Conservation (phyloP, 371 early-diverging fungal species). For the Haplosporangium sp. region DNA sequence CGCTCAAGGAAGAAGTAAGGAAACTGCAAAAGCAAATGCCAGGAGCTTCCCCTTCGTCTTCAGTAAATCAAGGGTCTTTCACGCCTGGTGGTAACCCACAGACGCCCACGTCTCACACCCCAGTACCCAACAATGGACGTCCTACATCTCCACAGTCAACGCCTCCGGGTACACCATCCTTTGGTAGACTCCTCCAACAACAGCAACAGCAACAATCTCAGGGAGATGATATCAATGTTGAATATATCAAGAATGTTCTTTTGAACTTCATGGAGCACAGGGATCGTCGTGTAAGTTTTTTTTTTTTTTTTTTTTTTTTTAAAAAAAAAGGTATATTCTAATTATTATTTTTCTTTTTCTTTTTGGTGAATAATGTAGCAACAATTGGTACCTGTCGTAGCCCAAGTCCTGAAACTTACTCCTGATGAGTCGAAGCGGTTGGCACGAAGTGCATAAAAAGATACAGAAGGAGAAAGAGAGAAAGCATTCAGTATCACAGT, state of each 20-base stretch:
- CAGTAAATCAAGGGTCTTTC: slow-evolving; percentile 17
- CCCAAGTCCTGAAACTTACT: slow-evolving; percentile 82
- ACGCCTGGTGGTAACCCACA: slow-evolving; percentile 28
- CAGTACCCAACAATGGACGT: slow-evolving; percentile 23
- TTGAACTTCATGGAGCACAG: slow-evolving; percentile 88
- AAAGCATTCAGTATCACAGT: too few species aligned
- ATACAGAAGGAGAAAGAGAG: not conserved
- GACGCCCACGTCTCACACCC: slow-evolving; percentile 44
- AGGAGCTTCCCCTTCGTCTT: slow-evolving; percentile 30
- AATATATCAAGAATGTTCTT: slow-evolving; percentile 88
- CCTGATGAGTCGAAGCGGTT: slow-evolving; percentile 83
- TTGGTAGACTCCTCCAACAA: slow-evolving; percentile 23
- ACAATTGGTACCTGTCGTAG: slow-evolving; percentile 86
- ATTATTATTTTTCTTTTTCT: slow-evolving; percentile 9
- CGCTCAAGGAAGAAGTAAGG: slow-evolving; percentile 75
- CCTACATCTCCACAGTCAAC: slow-evolving; percentile 44
- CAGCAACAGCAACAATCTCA: slow-evolving; percentile 48
- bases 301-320: not conserved
- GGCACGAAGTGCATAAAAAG: slow-evolving; percentile 28
- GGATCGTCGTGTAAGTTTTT: slow-evolving; percentile 69
- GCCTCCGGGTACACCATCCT: slow-evolving; percentile 46
- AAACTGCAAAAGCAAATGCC: slow-evolving; percentile 42
- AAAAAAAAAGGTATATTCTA: not conserved
- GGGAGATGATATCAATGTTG: slow-evolving; percentile 74
- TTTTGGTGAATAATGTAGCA: slow-evolving; percentile 48